Evolutionary conservation across 2,329 filamentous ascomycete genomes (phyloP).

Genomic region (Lithohypha guttulata): DNA sequence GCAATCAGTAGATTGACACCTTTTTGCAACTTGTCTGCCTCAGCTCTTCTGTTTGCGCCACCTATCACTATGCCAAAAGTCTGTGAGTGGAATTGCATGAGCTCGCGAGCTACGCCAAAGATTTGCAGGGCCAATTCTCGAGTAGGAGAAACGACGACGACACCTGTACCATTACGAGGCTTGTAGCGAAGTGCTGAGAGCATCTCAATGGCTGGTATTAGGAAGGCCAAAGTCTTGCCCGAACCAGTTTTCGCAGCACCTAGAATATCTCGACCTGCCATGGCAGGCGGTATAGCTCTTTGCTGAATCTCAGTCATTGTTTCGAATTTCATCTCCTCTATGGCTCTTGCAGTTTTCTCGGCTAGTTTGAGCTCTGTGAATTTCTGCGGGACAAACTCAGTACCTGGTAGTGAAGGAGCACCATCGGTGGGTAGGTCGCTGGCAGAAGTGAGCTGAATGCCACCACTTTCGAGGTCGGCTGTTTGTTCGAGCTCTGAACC

Average conservation of each 20-base stretch:
- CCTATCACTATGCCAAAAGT: slow-evolving; percentile 95
- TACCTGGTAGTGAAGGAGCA: slow-evolving; percentile 46
- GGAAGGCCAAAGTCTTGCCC: slow-evolving; percentile 88
- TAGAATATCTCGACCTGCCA: slow-evolving; percentile 84
- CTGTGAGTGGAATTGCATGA: slow-evolving; percentile 88
- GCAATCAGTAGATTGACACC: slow-evolving; percentile 92
- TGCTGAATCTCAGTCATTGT: slow-evolving; percentile 94
- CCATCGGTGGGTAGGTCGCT: slow-evolving; percentile 43
- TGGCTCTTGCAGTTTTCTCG: slow-evolving; percentile 78
- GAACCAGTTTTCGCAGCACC: slow-evolving; percentile 94
- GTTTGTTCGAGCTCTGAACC: slow-evolving; percentile 26
- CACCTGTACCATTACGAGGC: slow-evolving; percentile 84
- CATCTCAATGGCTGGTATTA: slow-evolving; percentile 92
- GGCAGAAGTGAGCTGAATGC: slow-evolving; percentile 18
- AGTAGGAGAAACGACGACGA: slow-evolving; percentile 85
- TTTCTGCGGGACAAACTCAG: slow-evolving; percentile 52
- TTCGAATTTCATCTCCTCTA: slow-evolving; percentile 83
- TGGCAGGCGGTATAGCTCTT: slow-evolving; percentile 71
- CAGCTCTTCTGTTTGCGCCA: slow-evolving; percentile 78
- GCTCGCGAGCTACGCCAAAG: slow-evolving; percentile 84
- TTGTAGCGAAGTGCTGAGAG: slow-evolving; percentile 84
- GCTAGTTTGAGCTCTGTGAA: slow-evolving; percentile 78
- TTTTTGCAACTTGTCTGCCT: slow-evolving; percentile 87
- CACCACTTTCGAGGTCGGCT: slow-evolving; percentile 19
- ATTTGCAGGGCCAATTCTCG: slow-evolving; percentile 92